These are phyloP conservation scores for Xerocomellus dryophilus DNA, from an alignment of 768 basidiomycete genomes.

Conservation along the genomic window DNA sequence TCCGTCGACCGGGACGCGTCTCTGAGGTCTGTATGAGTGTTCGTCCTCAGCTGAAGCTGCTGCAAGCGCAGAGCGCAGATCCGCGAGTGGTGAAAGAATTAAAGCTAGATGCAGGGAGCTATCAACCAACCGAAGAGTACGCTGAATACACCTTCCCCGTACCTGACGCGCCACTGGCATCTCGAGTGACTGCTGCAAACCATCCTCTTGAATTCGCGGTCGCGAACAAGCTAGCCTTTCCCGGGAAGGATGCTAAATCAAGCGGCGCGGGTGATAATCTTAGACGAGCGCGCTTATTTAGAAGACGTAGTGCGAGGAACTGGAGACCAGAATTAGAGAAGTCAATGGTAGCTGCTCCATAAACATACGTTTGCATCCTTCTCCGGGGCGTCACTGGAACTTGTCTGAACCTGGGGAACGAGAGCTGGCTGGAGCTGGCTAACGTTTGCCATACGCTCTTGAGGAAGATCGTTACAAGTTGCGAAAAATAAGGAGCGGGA, in stretches of 20 bases:
- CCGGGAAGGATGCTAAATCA: slow-evolving; percentile 38
- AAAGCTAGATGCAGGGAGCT: slow-evolving; percentile 42
- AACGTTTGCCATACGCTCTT: slow-evolving; percentile 26
- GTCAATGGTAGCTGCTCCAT: not conserved
- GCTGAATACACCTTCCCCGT: slow-evolving; percentile 12
- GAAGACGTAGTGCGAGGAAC: slow-evolving; percentile 39
- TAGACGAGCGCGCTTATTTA: slow-evolving; percentile 64
- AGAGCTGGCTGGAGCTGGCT: slow-evolving; percentile 31
- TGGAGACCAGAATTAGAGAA: slow-evolving; percentile 17
- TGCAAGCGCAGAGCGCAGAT: slow-evolving; percentile 55
- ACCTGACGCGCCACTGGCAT: slow-evolving; percentile 38
- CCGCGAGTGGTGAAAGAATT: slow-evolving; percentile 55
- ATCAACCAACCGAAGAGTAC: not conserved
- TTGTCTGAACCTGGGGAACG: slow-evolving; percentile 23
- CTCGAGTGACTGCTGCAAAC: slow-evolving; percentile 61
- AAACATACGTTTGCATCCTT: slow-evolving; percentile 32
- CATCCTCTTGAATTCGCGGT: slow-evolving; percentile 60
- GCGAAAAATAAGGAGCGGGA: not conserved
- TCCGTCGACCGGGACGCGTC: slow-evolving; percentile 43
- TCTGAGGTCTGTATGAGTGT: slow-evolving; percentile 49
- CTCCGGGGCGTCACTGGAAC: slow-evolving; percentile 24
- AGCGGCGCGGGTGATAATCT: slow-evolving; percentile 54
- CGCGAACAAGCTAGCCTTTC: slow-evolving; percentile 54
- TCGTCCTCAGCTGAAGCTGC: slow-evolving; percentile 38
- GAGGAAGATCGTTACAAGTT: not conserved